A percentile compares a stretch with the other conserved stretches of the same genome.
phyloP scores from a whole-genome alignment of 2,329 filamentous ascomycete species.

The Ceratocystis destructans region DNA sequence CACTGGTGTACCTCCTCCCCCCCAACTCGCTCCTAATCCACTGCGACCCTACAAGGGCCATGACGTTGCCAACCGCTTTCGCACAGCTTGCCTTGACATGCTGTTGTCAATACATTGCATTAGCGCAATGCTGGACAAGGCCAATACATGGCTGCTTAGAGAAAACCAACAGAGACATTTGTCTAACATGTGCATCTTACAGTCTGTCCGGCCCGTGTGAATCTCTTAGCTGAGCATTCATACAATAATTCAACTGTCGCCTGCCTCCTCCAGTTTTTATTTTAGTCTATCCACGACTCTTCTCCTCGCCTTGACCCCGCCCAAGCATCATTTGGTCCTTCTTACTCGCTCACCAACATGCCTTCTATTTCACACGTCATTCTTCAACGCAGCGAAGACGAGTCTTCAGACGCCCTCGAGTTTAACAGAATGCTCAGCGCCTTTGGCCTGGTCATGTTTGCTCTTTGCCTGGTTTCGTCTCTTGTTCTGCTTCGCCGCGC shows the following conservation, averaged over 20 bases:
- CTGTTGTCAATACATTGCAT: slow-evolving; percentile 13
- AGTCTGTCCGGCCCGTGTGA: slow-evolving; percentile 5
- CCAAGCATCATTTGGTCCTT: not conserved
- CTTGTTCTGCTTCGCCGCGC: slow-evolving; percentile 62
- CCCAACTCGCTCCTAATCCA: not conserved
- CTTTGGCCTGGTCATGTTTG: slow-evolving; percentile 62
- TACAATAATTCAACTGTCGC: slow-evolving; percentile 12
- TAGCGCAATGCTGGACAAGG: slow-evolving; percentile 5
- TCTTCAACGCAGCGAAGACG: slow-evolving; percentile 24
- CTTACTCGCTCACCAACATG: slow-evolving; percentile 14
- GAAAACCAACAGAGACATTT: not conserved
- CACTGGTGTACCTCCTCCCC: not conserved
- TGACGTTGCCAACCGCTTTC: not conserved
- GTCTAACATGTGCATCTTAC: slow-evolving; percentile 7
- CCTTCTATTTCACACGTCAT: slow-evolving; percentile 18
- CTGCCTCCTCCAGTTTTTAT: not conserved
- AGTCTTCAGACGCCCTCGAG: slow-evolving; percentile 43
- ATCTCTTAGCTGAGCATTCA: slow-evolving; percentile 19
- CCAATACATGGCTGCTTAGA: not conserved
- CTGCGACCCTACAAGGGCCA: not conserved
- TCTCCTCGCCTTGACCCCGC: not conserved
- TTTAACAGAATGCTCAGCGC: slow-evolving; percentile 67
- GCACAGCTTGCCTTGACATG: not conserved
- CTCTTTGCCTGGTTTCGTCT: slow-evolving; percentile 50
- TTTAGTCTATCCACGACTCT: not conserved